Evolutionary conservation across 495 filamentous ascomycete species (phyloP).

Genomic region (Penicillium angulare): DNA sequence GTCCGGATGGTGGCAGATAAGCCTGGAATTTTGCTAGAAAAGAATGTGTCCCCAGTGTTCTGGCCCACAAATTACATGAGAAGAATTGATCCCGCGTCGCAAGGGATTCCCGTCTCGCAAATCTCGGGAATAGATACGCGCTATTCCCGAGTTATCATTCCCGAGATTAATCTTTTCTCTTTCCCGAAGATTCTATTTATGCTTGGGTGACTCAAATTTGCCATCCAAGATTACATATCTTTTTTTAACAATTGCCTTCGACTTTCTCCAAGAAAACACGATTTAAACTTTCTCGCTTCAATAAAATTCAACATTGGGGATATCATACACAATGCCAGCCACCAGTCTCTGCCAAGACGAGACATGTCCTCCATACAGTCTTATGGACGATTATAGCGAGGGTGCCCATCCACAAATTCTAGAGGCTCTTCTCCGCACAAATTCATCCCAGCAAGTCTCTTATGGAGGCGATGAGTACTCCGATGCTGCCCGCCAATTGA

Average conservation of each 20-base stretch:
- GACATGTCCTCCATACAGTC: constrained; percentile 36
- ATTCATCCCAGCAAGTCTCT: constrained; percentile 37
- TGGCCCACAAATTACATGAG: constrained; percentile 15
- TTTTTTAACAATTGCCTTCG: not conserved
- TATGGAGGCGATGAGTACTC: constrained; percentile 42
- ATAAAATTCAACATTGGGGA: not conserved
- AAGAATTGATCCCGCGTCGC: constrained; percentile 6
- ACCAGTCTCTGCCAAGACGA: constrained; percentile 31
- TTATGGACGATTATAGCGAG: constrained; percentile 48
- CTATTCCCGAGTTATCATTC: constrained; percentile 21
- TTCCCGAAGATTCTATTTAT: constrained; percentile 18
- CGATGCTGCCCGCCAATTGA: constrained; percentile 29
- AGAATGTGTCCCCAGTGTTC: not conserved
- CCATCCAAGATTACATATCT: not conserved
- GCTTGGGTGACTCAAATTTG: constrained; percentile 14
- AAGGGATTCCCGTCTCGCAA: constrained; percentile 17
- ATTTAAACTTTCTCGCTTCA: not conserved
- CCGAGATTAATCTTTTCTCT: constrained; percentile 13
- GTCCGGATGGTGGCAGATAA: not conserved
- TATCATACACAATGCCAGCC: constrained; percentile 18
- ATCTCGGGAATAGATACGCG: constrained; percentile 23
- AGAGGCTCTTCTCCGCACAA: constrained; percentile 38
- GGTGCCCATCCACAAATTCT: constrained; percentile 45
- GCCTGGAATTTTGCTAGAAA: not conserved
- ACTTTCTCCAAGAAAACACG: not conserved